A percentile compares a stretch with the other conserved stretches of the same genome.
Conservation (phyloP, 306 rosid genomes). For the Argentina anserina region DNA sequence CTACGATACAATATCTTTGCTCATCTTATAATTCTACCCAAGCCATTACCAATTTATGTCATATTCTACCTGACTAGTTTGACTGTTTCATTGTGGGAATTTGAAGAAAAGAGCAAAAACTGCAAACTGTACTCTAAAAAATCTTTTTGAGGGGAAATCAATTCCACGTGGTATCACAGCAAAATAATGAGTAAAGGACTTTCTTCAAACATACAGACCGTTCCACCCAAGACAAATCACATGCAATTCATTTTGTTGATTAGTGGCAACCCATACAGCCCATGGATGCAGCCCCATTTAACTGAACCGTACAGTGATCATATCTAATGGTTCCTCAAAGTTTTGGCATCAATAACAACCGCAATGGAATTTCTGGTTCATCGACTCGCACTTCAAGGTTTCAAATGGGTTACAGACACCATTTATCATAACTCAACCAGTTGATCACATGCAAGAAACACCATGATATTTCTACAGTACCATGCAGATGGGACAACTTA, state of each 20-base stretch:
- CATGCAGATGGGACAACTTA: conserved; percentile 4
- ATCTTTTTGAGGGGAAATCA: background rate
- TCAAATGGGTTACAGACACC: background rate
- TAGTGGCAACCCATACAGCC: background rate
- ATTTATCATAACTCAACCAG: background rate
- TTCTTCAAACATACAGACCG: background rate
- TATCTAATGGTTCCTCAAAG: background rate
- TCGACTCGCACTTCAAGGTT: background rate
- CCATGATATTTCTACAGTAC: background rate
- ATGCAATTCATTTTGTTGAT: background rate
- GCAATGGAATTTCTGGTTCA: background rate
- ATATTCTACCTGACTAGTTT: background rate
- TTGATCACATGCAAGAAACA: background rate
- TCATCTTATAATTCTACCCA: background rate
- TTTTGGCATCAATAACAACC: background rate
- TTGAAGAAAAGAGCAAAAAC: too few relatives aligned
- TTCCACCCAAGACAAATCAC: background rate
- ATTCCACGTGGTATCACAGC: background rate
- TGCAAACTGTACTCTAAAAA: background rate
- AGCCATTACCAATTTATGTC: background rate
- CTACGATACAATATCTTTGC: background rate
- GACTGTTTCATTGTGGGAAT: background rate
- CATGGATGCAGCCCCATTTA: background rate
- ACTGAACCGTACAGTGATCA: background rate
- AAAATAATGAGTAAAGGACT: background rate